Percentiles rank a stretch among this genome's conserved stretches.
phyloP scores from a whole-genome alignment of 306 rosid genomes.

The Lathyrus oleraceus region DNA sequence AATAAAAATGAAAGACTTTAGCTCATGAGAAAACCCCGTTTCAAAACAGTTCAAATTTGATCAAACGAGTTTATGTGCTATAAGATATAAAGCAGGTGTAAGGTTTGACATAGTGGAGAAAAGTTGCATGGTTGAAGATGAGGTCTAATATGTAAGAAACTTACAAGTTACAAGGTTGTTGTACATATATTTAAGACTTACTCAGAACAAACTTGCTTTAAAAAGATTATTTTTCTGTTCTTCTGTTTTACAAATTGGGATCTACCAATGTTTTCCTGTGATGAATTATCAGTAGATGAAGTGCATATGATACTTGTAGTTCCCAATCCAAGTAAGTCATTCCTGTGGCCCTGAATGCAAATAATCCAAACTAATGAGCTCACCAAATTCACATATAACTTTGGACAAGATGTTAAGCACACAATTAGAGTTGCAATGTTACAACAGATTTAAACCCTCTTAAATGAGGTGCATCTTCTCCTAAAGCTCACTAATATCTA shows the following conservation, averaged over 20 bases:
- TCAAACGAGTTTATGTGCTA: too few relatives aligned
- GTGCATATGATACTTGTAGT: constrained; percentile 23
- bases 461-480: too few relatives aligned
- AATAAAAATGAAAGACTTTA: too few relatives aligned
- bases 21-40: too few relatives aligned
- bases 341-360: constrained; percentile 38
- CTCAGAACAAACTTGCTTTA: constrained; percentile 25
- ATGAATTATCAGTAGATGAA: constrained; percentile 7
- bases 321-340: constrained; percentile 25
- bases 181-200: constrained; percentile 35
- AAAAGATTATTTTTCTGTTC: constrained; percentile 28
- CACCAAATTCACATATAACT: too few relatives aligned
- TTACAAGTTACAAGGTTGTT: constrained; percentile 20
- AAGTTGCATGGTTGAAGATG: not conserved
- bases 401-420: too few relatives aligned
- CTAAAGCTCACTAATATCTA: too few relatives aligned
- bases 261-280: constrained; percentile 24
- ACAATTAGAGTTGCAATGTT: too few relatives aligned
- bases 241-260: constrained; percentile 28
- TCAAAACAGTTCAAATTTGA: too few relatives aligned
- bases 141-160: not conserved
- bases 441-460: too few relatives aligned
- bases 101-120: too few relatives aligned
- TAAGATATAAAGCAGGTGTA: too few relatives aligned
- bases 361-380: not conserved